Conservation (phyloP, 108 stramenopile genomes). For the Pseudonitzschia delicatissima region DNA sequence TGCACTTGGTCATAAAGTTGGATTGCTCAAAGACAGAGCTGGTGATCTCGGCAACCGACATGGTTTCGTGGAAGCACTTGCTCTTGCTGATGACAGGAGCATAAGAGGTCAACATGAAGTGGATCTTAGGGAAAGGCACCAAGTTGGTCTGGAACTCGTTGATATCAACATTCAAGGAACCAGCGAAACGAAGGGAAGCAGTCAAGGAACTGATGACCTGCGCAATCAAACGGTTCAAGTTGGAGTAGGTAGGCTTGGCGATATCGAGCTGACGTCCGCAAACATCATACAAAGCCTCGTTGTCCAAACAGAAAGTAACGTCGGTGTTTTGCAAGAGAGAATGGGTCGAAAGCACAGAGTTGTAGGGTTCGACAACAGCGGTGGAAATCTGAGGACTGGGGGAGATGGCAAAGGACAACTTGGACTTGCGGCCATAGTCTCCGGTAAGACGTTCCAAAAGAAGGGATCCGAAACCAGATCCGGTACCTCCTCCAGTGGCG, state of each 20-base stretch:
- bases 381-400: slow-evolving; percentile 94
- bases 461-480: slow-evolving; percentile 98
- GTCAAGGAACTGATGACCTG: slow-evolving; percentile 93
- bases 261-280: slow-evolving; percentile 93
- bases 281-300: slow-evolving; percentile 94
- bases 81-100: slow-evolving; percentile 91
- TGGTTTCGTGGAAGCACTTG: slow-evolving; percentile 91
- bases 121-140: slow-evolving; percentile 95
- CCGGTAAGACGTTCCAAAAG: slow-evolving; percentile 97
- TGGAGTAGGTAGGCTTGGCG: slow-evolving; percentile 92
- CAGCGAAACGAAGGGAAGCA: slow-evolving; percentile 94
- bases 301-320: slow-evolving; percentile 93
- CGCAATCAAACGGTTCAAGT: slow-evolving; percentile 92
- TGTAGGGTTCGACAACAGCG: slow-evolving; percentile 96
- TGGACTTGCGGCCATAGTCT: slow-evolving; percentile 99
- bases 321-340: slow-evolving; percentile 95
- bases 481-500: slow-evolving; percentile 98
- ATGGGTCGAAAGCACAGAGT: slow-evolving; percentile 94
- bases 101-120: slow-evolving; percentile 94
- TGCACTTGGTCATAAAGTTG: slow-evolving; percentile 96
- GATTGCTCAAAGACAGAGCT: slow-evolving; percentile 92
- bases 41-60: slow-evolving; percentile 94
- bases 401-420: slow-evolving; percentile 96
- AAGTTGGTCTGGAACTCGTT: slow-evolving; percentile 97
- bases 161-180: slow-evolving; percentile 93